Base-by-base conservation (phyloP, 306 rosid genomes). In the Pterocarpus santalinus region DNA sequence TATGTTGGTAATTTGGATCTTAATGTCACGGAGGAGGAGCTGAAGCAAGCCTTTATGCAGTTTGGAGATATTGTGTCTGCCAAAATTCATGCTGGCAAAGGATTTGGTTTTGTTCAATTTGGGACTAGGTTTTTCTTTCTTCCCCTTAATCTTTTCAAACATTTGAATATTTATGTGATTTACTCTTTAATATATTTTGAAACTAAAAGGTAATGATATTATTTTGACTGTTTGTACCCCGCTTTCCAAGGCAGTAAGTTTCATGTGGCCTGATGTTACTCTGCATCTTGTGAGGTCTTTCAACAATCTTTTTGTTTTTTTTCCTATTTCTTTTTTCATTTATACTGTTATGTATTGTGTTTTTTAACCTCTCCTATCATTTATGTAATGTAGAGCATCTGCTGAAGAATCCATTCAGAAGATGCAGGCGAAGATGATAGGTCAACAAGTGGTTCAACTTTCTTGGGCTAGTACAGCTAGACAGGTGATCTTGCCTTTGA, bases 1-100 rank as follows among this genome's bases (percentile, higher is more conserved):
- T 90, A 83, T 90, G 94, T 94, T 66, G 96, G 97, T 67, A 94
- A 88, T 88, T 88, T 94, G 94, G 98, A 94, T 85, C 92, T 89
- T 78, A 92, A 86, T 77, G 84, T 90, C 76, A 44, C 87, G 0
- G 98, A 92, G 77, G 98, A 92, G 72, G 96, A 94, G 85, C 82
- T 94, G 85, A 94, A 91, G 90, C 97, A 94, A 86, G 81, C 84
- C 33, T 92, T 94, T 72, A 28, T 88, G 92, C 97, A 94, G 73
- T 90, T 88, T 86, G 98, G 98, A 43, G 98, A 94, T 43, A 83
- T 92, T 77, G 74, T 81, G 44, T 88, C 87, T 36, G 93, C 87
- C 76, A 94, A 92, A 87, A 86, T 90, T 88, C 94, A 91, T 68
- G 89, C 84, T 8, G 94, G 96, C 86, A 92, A 88, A 87, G 98